These are phyloP conservation scores for Massariosphaeria phaeospora DNA, from an alignment of 495 filamentous ascomycete species.

Conservation along the genomic window DNA sequence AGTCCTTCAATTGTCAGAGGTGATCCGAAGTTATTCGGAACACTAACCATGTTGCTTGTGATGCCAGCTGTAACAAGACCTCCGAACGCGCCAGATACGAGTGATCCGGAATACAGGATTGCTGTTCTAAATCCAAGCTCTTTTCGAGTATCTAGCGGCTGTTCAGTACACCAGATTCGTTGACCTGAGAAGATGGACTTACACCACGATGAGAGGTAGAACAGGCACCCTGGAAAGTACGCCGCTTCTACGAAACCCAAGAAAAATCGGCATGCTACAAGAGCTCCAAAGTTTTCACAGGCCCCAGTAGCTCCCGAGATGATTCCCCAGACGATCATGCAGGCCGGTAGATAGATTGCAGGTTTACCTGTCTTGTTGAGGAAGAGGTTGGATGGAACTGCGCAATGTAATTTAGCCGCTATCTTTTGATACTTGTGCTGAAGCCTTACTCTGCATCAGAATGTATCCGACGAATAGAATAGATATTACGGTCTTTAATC, in stretches of 20 bases:
- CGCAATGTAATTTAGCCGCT: neutral
- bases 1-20: conserved; percentile 20
- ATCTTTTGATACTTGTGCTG: neutral
- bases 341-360: conserved; percentile 41
- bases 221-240: conserved; percentile 30
- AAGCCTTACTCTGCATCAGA: conserved; percentile 28
- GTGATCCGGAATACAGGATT: conserved; percentile 43
- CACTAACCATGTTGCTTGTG: conserved; percentile 32
- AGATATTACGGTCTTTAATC: conserved; percentile 55
- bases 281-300: conserved; percentile 46
- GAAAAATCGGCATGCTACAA: conserved; percentile 52
- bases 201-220: conserved; percentile 57
- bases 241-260: conserved; percentile 41
- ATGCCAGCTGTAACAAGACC: conserved; percentile 43
- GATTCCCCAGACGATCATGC: conserved; percentile 51
- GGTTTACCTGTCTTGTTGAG: conserved; percentile 51
- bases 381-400: conserved; percentile 56
- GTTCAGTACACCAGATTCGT: no score
- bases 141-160: conserved; percentile 53
- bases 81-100: conserved; percentile 41
- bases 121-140: conserved; percentile 56
- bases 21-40: neutral
- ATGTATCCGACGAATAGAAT: conserved; percentile 71
- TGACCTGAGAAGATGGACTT: no score
- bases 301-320: conserved; percentile 50